Evolutionary conservation across 2,329 filamentous ascomycete genomes (phyloP).

Genomic region (Colletotrichum nymphaeae): DNA sequence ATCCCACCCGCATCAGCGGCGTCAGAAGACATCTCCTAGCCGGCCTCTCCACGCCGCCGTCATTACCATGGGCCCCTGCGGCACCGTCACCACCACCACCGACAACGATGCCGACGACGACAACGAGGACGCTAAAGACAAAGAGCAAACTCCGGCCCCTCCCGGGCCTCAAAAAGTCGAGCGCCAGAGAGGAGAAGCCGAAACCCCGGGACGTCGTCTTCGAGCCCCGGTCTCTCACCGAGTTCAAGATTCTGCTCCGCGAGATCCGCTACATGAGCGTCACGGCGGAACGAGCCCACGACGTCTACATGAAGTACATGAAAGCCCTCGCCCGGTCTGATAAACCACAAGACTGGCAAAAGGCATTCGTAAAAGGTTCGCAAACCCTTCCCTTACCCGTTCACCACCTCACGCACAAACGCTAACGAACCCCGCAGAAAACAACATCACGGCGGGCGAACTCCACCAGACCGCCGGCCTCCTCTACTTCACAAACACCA

Average conservation of each 20-base stretch:
- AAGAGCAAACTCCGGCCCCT: background rate
- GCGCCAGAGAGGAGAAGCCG: no score
- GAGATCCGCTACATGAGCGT: background rate
- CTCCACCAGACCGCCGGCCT: slow-evolving; percentile 20
- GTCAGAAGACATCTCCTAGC: background rate
- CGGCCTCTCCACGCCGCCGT: background rate
- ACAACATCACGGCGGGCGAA: background rate
- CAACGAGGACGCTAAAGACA: slow-evolving; percentile 4
- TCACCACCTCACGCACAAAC: background rate
- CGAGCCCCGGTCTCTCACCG: background rate
- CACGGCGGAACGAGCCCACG: background rate
- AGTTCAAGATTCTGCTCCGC: background rate
- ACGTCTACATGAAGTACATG: slow-evolving; percentile 20
- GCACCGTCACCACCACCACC: background rate
- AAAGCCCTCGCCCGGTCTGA: background rate
- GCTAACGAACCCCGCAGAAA: slow-evolving; percentile 10
- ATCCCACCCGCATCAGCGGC: background rate
- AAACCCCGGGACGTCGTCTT: background rate
- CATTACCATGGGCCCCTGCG: background rate
- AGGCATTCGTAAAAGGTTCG: slow-evolving; percentile 16
- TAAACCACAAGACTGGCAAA: background rate
- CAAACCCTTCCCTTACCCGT: no score
- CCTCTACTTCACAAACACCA: background rate
- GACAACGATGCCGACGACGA: no score
- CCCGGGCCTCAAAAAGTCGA: background rate